Percentiles rank a stretch among this genome's conserved stretches.
Conservation (phyloP, 352 stramenopile species). For the Phytopythium montanum region DNA sequence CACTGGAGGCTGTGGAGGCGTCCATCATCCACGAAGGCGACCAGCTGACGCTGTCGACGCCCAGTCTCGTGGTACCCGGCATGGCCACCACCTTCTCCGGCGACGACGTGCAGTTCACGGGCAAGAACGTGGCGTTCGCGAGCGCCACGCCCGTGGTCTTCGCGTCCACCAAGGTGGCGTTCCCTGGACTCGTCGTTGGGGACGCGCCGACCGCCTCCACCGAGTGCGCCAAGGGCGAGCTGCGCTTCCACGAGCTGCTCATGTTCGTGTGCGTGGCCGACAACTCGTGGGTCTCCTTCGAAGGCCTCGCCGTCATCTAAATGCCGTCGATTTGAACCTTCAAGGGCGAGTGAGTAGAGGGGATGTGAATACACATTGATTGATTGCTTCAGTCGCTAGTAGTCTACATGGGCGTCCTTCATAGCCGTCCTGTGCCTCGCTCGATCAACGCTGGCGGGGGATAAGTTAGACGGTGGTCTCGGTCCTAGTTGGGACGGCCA, state of each 20-base stretch:
- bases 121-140: conserved; percentile 1
- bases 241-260: conserved; percentile 16
- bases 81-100: background rate
- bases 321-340: too few relatives aligned
- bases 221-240: conserved; percentile 19
- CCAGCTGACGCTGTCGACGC: background rate
- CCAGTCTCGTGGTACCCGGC: background rate
- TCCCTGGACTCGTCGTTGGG: conserved; percentile 10
- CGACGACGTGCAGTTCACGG: background rate
- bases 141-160: background rate
- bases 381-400: background rate
- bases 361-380: background rate
- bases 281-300: background rate
- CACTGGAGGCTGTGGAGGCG: background rate
- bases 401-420: background rate
- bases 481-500: background rate
- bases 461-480: conserved; percentile 1
- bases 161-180: conserved; percentile 11
- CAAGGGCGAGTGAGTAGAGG: background rate
- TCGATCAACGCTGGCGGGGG: background rate
- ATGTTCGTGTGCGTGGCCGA: conserved; percentile 22
- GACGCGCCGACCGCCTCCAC: conserved; percentile 5
- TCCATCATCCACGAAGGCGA: background rate
- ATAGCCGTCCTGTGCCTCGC: background rate
- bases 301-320: background rate